These are phyloP conservation scores for Neopestalotiopsis clavispora DNA, from an alignment of 2,329 filamentous ascomycete genomes.

Conservation along the genomic window DNA sequence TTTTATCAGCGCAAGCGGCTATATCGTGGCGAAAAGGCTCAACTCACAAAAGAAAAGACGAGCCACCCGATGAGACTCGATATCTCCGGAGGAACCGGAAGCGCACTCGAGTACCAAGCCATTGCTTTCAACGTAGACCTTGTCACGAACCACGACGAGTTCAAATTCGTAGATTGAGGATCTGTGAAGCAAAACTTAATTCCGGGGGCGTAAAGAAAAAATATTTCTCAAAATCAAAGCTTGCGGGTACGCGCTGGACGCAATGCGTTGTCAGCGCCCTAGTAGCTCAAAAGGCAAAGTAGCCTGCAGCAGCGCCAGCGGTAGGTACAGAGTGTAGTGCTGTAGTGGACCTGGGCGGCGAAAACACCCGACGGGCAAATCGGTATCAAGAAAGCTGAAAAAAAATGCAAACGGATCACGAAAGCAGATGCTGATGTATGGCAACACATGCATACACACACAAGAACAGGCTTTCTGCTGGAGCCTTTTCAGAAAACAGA, in stretches of 20 bases:
- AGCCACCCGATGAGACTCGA: slow-evolving; percentile 36
- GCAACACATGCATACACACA: too few relatives aligned
- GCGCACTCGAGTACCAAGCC: slow-evolving; percentile 27
- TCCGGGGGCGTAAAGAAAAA: not conserved
- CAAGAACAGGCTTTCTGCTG: too few relatives aligned
- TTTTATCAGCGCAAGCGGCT: not conserved
- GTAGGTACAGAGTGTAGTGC: not conserved
- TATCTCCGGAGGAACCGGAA: slow-evolving; percentile 27
- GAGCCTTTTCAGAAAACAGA: too few relatives aligned
- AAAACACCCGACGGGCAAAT: not conserved
- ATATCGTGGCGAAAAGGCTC: not conserved
- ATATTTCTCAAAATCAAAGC: not conserved
- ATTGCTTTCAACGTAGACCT: slow-evolving; percentile 23
- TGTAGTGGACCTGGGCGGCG: not conserved
- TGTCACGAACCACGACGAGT: slow-evolving; percentile 15
- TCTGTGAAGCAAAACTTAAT: not conserved
- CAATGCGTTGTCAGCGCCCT: slow-evolving; percentile 11
- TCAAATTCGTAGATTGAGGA: not conserved
- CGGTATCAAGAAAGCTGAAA: not conserved
- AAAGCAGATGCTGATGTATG: not conserved
- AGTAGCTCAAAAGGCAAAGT: slow-evolving; percentile 1
- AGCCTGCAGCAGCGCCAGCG: slow-evolving; percentile 2
- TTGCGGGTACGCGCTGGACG: not conserved
- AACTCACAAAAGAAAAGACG: slow-evolving; percentile 38
- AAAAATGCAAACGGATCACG: not conserved